Percentiles rank a stretch among this genome's conserved stretches.
Conservation (phyloP, 2,329 filamentous ascomycete genomes). For the Mariannaea sp. region DNA sequence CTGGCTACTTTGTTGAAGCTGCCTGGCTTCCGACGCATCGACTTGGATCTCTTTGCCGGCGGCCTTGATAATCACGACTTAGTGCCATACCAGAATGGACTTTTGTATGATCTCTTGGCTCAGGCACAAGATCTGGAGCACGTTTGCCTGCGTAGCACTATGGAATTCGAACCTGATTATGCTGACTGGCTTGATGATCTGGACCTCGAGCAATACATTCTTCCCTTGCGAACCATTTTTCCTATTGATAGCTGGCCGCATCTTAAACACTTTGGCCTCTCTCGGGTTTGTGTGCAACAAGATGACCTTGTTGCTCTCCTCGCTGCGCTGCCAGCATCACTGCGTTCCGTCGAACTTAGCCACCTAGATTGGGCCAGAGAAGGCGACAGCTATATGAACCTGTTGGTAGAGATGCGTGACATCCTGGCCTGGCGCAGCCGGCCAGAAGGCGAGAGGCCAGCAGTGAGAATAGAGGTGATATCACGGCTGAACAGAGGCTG, state of each 20-base stretch:
- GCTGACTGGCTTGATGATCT: not conserved
- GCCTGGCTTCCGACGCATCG: constrained; percentile 7
- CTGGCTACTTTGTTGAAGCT: constrained; percentile 2
- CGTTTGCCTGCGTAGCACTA: constrained; percentile 24
- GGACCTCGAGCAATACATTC: not conserved
- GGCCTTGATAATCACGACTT: fast-evolving
- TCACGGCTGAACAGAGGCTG: too few species aligned
- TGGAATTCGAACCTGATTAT: not conserved
- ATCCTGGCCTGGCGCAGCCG: not conserved
- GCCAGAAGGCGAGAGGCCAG: not conserved
- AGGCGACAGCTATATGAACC: not conserved
- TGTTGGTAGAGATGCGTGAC: constrained; percentile 4
- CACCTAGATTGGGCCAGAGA: constrained; percentile 32
- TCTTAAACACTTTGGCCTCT: constrained; percentile 41
- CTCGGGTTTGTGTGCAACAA: constrained; percentile 32
- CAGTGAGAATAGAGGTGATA: too few species aligned
- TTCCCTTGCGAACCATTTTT: constrained; percentile 38
- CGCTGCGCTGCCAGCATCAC: constrained; percentile 28
- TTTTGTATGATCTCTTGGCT: not conserved
- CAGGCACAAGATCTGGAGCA: constrained; percentile 29
- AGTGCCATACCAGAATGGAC: constrained; percentile 2
- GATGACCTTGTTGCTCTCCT: constrained; percentile 39
- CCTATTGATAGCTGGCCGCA: constrained; percentile 37
- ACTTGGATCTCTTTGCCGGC: constrained; percentile 6
- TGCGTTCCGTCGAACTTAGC: constrained; percentile 41